These are phyloP conservation scores for Aureobasidium sp. DNA, from an alignment of 2,329 filamentous ascomycete species.

Conservation along the genomic window DNA sequence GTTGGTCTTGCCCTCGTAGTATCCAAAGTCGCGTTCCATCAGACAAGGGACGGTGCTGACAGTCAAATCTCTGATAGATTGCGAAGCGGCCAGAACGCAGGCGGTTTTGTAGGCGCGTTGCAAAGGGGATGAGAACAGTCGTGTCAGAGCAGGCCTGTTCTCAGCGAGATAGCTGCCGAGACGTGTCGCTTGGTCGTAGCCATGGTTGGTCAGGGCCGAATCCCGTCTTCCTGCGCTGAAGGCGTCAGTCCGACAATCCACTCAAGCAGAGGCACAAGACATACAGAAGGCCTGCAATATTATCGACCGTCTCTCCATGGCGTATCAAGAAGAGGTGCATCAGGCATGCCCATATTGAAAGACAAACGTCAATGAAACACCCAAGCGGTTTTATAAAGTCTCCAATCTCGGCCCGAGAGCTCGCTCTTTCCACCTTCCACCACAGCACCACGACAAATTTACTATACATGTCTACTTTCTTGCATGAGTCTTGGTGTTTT, in stretches of 20 bases:
- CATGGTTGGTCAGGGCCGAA: slow-evolving; percentile 74
- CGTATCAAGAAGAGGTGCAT: slow-evolving; percentile 71
- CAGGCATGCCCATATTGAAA: not conserved
- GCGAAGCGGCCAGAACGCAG: slow-evolving; percentile 54
- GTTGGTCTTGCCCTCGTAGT: slow-evolving; percentile 59
- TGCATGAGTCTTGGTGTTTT: too few species aligned
- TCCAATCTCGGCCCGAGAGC: too few species aligned
- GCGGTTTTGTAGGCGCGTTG: slow-evolving; percentile 68
- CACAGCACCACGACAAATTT: not conserved
- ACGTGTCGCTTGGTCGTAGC: slow-evolving; percentile 67
- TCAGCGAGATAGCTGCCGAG: slow-evolving; percentile 62
- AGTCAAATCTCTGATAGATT: slow-evolving; percentile 29
- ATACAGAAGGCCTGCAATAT: slow-evolving; percentile 71
- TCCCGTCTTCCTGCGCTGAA: slow-evolving; percentile 70
- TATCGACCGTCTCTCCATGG: slow-evolving; percentile 87
- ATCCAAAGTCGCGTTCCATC: slow-evolving; percentile 69
- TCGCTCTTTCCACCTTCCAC: not conserved
- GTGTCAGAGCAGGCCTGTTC: slow-evolving; percentile 57
- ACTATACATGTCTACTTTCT: too few species aligned
- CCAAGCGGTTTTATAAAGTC: too few species aligned
- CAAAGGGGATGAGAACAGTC: slow-evolving; percentile 72
- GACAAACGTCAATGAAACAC: not conserved
- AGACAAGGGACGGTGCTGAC: slow-evolving; percentile 45
- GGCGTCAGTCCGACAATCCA: not conserved
- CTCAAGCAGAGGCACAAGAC: slow-evolving; percentile 21